Conservation (phyloP, 1,284 basidiomycete species). For the Microbotryomycetes sp. region DNA sequence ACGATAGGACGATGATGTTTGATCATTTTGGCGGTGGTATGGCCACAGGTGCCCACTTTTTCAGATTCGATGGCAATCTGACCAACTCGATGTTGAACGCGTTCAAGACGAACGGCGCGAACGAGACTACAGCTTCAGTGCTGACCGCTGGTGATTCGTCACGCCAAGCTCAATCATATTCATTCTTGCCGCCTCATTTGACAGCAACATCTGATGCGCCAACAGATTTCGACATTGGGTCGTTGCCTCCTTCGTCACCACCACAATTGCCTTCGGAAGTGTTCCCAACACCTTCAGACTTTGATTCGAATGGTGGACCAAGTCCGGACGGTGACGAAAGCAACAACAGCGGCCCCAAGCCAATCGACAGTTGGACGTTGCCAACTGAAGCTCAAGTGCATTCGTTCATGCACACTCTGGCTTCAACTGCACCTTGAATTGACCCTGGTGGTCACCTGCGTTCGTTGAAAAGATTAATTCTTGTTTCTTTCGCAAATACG, state of each 20-base stretch:
- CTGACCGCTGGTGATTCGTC: too few relatives aligned
- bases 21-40: background rate
- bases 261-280: slow-evolving; percentile 28
- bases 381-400: slow-evolving; percentile 15
- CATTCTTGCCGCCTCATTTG: slow-evolving; percentile 23
- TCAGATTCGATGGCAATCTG: background rate
- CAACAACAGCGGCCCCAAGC: background rate
- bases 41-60: slow-evolving; percentile 10
- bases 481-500: background rate
- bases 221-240: slow-evolving; percentile 25
- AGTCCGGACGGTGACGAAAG: slow-evolving; percentile 25
- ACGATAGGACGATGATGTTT: background rate
- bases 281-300: slow-evolving; percentile 30
- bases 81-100: background rate
- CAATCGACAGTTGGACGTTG: background rate
- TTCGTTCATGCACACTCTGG: slow-evolving; percentile 14
- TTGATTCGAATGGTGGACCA: slow-evolving; percentile 26
- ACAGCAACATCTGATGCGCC: slow-evolving; percentile 11
- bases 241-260: slow-evolving; percentile 29
- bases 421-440: background rate
- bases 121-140: background rate
- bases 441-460: background rate
- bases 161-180: slow-evolving; percentile 6
- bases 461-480: background rate
- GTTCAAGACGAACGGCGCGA: background rate